Evolutionary conservation across 2,329 filamentous ascomycete genomes (phyloP), one percentile per base, ranked within the genome.

Genomic region (Monilinia fructigena): DNA sequence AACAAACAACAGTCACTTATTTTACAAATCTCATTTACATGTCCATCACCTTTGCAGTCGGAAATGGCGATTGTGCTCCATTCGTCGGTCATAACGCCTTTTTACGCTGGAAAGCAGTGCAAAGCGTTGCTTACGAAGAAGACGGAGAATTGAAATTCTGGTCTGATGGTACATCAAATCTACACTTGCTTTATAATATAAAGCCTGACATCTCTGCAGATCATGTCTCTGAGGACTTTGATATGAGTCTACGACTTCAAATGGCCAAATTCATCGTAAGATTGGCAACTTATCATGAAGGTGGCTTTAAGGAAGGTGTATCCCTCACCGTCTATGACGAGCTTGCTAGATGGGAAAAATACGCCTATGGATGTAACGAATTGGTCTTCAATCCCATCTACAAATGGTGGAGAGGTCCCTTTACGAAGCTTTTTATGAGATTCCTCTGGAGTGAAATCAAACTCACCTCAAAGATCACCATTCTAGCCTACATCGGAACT

Each of bases 31-130:
- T 93, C 62, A 86, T 93, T 72, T 93, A 92, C 79, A 88, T 85
- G 0, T 85, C 88, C 45, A 92, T 92, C 72, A 82, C 84, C 35
- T 92, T 88, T 73, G 85, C 86, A 26, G 88, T 92, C 38, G 85
- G 86, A 8, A 88, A 85, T 61, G 90, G 90, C 5, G 90, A 93
- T 63, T 85, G 89, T 8, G 70, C 71, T 59, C 71, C 70, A 1
- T 92, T 92, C 71, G 90, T 92, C 68, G 90, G 90, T 0, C 90
- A 92, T 79, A 92, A 92, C 73, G 89, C 90, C 1, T 85, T 92
- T 68, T 80, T 92, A 18, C 83, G 90, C 28, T 92, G 90, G 90
- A 80, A 81, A 59, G 86, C 86, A 11, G 78, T 88, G 40, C 86
- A 88, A 70, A 80, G 84, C 59, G 82, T 88, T 55, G 81, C 81